These are phyloP conservation scores for Penicillium turbatum DNA, from an alignment of 495 filamentous ascomycete genomes.

Conservation along the genomic window DNA sequence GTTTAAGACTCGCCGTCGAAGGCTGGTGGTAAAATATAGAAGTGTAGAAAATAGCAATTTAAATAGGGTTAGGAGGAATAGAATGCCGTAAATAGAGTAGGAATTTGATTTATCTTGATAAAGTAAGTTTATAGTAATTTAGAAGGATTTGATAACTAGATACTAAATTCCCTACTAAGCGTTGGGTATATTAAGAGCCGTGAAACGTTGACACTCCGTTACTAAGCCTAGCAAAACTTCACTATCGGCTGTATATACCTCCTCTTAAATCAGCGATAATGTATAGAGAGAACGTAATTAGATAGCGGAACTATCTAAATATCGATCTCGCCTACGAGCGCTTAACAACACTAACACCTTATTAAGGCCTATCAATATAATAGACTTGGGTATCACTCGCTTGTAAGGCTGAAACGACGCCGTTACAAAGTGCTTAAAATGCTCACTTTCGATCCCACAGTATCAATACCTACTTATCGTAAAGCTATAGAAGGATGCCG, in stretches of 20 bases:
- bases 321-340: background rate
- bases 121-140: too few relatives aligned
- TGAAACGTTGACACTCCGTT: background rate
- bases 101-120: background rate
- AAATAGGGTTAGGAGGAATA: background rate
- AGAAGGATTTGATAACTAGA: background rate
- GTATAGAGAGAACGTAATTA: background rate
- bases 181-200: background rate
- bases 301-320: background rate
- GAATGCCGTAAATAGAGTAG: background rate
- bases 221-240: background rate
- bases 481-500: slow-evolving; percentile 1
- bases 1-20: background rate
- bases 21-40: background rate
- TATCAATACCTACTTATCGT: background rate
- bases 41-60: background rate
- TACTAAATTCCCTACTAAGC: background rate
- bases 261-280: background rate
- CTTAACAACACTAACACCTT: background rate
- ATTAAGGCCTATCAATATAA: background rate
- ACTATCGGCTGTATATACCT: background rate
- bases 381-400: background rate
- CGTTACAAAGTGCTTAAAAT: background rate
- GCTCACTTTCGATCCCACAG: background rate
- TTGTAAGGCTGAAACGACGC: background rate